Conservation (phyloP, 345 rosid genomes). For the Litchi chinensis region DNA sequence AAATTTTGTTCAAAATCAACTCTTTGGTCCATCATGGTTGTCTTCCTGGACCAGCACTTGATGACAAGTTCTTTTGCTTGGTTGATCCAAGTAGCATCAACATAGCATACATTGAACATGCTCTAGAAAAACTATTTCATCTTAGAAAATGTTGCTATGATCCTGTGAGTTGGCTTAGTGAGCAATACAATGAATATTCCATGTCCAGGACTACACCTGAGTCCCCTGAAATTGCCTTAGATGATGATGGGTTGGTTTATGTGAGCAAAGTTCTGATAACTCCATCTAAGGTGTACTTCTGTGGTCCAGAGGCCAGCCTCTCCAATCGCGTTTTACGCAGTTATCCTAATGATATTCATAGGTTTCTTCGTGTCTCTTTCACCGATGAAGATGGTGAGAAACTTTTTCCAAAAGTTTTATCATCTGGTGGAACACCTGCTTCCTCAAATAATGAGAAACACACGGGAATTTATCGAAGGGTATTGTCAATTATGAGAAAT, state of each 20-base stretch:
- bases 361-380: conserved; percentile 54
- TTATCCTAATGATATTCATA: conserved; percentile 28
- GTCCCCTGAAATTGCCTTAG: conserved; percentile 27
- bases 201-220: conserved; percentile 15
- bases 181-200: conserved; percentile 28
- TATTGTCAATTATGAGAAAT: conserved; percentile 37
- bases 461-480: conserved; percentile 41
- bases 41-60: conserved; percentile 43
- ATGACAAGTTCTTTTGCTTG: conserved; percentile 36
- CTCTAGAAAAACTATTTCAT: conserved; percentile 44
- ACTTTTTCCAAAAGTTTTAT: conserved; percentile 37
- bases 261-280: conserved; percentile 45
- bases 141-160: conserved; percentile 52
- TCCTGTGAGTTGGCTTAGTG: conserved; percentile 44
- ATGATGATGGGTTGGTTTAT: conserved; percentile 44
- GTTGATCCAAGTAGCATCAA: conserved; percentile 32
- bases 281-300: conserved; percentile 48
- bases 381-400: conserved; percentile 46
- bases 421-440: conserved; percentile 25
- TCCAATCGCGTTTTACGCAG: conserved; percentile 48
- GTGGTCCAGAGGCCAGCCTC: conserved; percentile 51
- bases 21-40: conserved; percentile 49
- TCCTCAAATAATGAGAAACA: conserved; percentile 19
- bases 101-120: conserved; percentile 29
- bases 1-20: conserved; percentile 47